Evolutionary conservation across 257 asterid species (phyloP).

Genomic region (Przewalskia tangutica): DNA sequence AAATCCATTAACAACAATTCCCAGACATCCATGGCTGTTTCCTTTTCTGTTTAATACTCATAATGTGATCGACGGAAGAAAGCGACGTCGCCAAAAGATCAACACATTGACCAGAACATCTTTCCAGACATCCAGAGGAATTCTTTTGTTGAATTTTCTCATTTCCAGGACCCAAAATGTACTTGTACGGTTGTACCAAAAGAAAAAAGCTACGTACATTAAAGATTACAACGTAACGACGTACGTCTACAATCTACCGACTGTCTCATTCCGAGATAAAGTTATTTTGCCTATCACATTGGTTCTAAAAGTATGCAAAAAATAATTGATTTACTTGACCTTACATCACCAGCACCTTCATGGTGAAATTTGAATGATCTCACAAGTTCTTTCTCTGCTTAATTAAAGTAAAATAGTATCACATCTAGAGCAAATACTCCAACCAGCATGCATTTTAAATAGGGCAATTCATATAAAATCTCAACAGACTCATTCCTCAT

Average conservation of each 20-base stretch:
- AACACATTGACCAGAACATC: neutral
- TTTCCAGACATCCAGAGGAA: neutral
- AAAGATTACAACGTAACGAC: neutral
- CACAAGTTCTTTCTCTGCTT: neutral
- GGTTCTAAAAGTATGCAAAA: neutral
- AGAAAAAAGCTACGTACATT: neutral
- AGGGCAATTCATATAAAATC: neutral
- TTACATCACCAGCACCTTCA: neutral
- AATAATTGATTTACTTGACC: neutral
- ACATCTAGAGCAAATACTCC: neutral
- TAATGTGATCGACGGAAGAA: neutral
- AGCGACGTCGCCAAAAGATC: neutral
- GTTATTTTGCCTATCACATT: neutral
- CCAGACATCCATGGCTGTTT: neutral
- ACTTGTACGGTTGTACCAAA: neutral
- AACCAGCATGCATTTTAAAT: neutral
- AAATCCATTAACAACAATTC: neutral
- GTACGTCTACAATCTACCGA: neutral
- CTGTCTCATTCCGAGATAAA: neutral
- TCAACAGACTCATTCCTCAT: neutral
- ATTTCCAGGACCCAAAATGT: neutral
- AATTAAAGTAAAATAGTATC: neutral
- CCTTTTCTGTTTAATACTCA: neutral
- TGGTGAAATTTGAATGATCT: neutral
- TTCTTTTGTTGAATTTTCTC: neutral